Evolutionary conservation across 352 stramenopile genomes (phyloP).

Genomic region (Plasmopara muralis): DNA sequence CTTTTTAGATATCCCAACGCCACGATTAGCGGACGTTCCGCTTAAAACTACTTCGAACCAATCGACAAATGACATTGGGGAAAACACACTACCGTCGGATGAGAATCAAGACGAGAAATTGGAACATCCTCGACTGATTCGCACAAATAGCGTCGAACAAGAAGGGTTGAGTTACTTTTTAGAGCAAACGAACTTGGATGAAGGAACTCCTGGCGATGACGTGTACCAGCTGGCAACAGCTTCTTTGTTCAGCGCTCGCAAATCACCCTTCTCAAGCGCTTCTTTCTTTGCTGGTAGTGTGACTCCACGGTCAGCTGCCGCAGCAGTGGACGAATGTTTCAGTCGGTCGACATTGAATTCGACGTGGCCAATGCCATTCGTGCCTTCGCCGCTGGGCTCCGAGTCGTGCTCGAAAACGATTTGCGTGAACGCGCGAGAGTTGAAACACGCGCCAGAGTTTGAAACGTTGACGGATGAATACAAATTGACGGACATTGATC

Average conservation of each 20-base stretch:
- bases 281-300: slow-evolving; percentile 16
- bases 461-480: slow-evolving; percentile 70
- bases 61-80: slow-evolving; percentile 16
- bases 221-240: slow-evolving; percentile 23
- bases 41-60: slow-evolving; percentile 19
- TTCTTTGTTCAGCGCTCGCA: slow-evolving; percentile 10
- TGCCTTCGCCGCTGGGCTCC: slow-evolving; percentile 10
- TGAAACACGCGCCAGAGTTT: slow-evolving; percentile 54
- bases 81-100: slow-evolving; percentile 11
- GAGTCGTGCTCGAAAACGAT: slow-evolving; percentile 5
- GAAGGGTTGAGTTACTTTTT: slow-evolving; percentile 72
- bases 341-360: slow-evolving; percentile 28
- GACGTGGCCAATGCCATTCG: slow-evolving; percentile 14
- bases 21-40: slow-evolving; percentile 46
- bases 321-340: slow-evolving; percentile 52
- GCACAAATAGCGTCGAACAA: slow-evolving; percentile 65
- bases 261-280: slow-evolving; percentile 17
- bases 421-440: slow-evolving; percentile 29
- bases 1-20: slow-evolving; percentile 67
- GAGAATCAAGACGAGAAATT: slow-evolving; percentile 22
- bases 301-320: slow-evolving; percentile 17
- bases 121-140: slow-evolving; percentile 50
- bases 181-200: slow-evolving; percentile 50
- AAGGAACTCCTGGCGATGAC: slow-evolving; percentile 18
- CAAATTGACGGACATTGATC: slow-evolving; percentile 74